phyloP scores from a whole-genome alignment of 1,139 yeast species.

The Blastobotrys arbuscula region DNA sequence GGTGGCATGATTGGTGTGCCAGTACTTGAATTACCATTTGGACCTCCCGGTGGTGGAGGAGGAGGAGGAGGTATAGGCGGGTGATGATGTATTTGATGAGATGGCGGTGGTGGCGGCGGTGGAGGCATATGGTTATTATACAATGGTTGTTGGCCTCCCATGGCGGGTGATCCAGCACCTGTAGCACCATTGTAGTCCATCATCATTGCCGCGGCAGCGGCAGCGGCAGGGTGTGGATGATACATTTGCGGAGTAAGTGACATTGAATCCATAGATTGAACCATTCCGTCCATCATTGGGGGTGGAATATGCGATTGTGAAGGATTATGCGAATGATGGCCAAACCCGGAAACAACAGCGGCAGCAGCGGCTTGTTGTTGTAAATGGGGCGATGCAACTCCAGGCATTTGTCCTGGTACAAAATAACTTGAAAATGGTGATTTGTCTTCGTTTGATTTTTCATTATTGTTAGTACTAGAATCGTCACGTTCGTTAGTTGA shows the following conservation, averaged over 20 bases:
- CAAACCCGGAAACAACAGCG: no score
- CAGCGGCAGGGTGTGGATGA: conserved; percentile 1
- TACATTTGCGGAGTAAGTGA: conserved; percentile 8
- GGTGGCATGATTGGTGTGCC: conserved; percentile 1
- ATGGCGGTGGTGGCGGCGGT: conserved; percentile 4
- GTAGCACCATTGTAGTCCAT: background rate
- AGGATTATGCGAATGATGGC: background rate
- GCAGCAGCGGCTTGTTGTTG: background rate
- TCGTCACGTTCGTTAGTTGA: background rate
- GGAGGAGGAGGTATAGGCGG: background rate
- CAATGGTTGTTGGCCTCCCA: background rate
- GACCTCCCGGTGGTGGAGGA: background rate
- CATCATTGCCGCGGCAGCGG: background rate
- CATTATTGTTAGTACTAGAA: background rate
- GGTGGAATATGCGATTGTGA: background rate
- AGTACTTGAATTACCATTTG: background rate
- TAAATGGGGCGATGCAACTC: background rate
- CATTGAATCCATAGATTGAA: conserved; percentile 6
- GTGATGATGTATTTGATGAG: background rate
- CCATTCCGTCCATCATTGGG: background rate
- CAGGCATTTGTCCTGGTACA: background rate
- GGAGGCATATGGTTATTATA: background rate
- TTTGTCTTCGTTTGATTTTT: background rate
- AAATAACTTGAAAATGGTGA: background rate
- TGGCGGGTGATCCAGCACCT: conserved; percentile 9